Evolutionary conservation across 805 yeast species (phyloP).

Genomic region (Priceomyces carsonii): DNA sequence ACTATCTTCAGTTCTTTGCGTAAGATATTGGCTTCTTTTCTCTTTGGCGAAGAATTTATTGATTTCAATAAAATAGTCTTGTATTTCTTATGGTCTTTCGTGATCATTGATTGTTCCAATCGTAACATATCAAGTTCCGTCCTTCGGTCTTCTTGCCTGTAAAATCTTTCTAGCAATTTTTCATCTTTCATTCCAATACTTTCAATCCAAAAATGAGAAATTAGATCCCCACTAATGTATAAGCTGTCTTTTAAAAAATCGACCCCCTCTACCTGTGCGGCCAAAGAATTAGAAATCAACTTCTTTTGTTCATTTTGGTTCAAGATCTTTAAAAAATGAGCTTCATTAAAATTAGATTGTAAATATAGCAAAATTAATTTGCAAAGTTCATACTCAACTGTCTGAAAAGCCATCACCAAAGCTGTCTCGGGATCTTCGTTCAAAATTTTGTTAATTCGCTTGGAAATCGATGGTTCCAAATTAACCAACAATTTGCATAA

Average conservation of each 20-base stretch:
- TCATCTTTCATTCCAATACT: slow-evolving; percentile 25
- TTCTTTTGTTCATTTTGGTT: slow-evolving; percentile 44
- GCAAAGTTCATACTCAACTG: slow-evolving; percentile 61
- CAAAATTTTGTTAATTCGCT: slow-evolving; percentile 59
- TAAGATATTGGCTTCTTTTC: slow-evolving; percentile 19
- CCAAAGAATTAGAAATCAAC: slow-evolving; percentile 30
- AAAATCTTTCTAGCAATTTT: slow-evolving; percentile 26
- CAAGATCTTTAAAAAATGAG: slow-evolving; percentile 70
- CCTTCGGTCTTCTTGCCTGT: slow-evolving; percentile 31
- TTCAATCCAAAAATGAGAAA: slow-evolving; percentile 38
- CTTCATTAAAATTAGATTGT: slow-evolving; percentile 52
- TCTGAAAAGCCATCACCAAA: slow-evolving; percentile 61
- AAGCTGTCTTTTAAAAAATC: slow-evolving; percentile 20
- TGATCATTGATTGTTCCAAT: slow-evolving; percentile 19
- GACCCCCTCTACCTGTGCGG: slow-evolving; percentile 16
- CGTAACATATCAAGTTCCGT: slow-evolving; percentile 16
- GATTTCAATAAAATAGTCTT: slow-evolving; percentile 24
- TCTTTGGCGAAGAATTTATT: slow-evolving; percentile 19
- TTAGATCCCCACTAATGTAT: slow-evolving; percentile 37
- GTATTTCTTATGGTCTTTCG: slow-evolving; percentile 19
- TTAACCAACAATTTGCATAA: slow-evolving; percentile 69
- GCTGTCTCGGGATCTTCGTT: slow-evolving; percentile 73
- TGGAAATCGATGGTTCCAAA: slow-evolving; percentile 62
- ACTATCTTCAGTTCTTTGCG: slow-evolving; percentile 31
- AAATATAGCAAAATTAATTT: slow-evolving; percentile 57